Percentiles rank a stretch among this genome's conserved stretches.
Conservation (phyloP, 108 stramenopile genomes). For the Skeletonema tropicum region DNA sequence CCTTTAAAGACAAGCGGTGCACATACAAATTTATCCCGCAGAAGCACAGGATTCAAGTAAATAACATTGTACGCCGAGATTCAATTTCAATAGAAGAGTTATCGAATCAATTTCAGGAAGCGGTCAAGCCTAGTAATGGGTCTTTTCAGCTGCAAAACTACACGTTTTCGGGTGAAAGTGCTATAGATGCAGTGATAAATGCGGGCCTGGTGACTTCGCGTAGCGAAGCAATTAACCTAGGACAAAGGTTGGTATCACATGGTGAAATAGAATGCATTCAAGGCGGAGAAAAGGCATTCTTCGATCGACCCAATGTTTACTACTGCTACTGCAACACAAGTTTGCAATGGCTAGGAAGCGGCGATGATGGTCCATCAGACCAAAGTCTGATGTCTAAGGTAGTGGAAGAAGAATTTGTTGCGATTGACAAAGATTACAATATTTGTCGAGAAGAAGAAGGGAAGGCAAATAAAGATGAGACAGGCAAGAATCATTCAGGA, state of each 20-base stretch:
- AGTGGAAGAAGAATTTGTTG: background rate
- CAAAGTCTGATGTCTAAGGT: background rate
- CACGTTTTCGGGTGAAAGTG: slow-evolving; percentile 9
- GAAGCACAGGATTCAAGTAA: background rate
- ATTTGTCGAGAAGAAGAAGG: background rate
- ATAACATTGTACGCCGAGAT: background rate
- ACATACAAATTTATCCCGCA: slow-evolving; percentile 50
- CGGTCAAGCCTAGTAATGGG: slow-evolving; percentile 14
- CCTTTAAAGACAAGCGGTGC: slow-evolving; percentile 53
- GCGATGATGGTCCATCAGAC: background rate
- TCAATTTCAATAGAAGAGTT: slow-evolving; percentile 15
- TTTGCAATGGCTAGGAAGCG: background rate
- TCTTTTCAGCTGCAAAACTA: slow-evolving; percentile 14
- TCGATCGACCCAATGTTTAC: background rate
- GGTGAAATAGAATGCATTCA: background rate
- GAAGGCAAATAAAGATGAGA: background rate
- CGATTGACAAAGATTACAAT: background rate
- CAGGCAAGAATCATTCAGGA: background rate
- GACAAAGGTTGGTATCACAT: slow-evolving; percentile 15
- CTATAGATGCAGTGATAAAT: slow-evolving; percentile 8
- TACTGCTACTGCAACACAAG: background rate
- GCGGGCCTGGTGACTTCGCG: slow-evolving; percentile 17
- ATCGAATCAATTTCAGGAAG: slow-evolving; percentile 11
- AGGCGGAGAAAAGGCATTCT: background rate
- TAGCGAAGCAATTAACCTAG: slow-evolving; percentile 18